Base-by-base conservation (phyloP, 192 early-diverging fungal species). In the Coemansia sp. region DNA sequence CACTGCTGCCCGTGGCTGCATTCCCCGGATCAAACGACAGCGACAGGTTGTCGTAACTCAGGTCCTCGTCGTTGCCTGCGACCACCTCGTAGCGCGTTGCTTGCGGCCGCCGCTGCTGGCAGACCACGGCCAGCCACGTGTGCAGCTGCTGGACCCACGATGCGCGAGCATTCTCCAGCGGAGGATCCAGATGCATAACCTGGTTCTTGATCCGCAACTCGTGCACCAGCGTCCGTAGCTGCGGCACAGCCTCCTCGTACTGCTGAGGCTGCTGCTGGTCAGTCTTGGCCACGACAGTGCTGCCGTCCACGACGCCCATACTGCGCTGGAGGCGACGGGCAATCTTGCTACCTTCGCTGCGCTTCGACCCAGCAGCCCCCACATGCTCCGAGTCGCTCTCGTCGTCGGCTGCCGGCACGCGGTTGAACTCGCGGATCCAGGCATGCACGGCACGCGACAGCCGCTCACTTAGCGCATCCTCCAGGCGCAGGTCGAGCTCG, bases 101-200 rank as follows among this genome's bases (percentile, higher is more conserved):
- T 66, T 91, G 87, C 35, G 95, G 79, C 10, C 90, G 82, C 11
- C 82, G 81, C 64, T 94, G 77, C 44, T 81, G 78, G 56, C 96
- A 97, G 16, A 99, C 75, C 4, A 84, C 75, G 0, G 88, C 87
- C 44, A 99, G 78, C 91, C 96, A 99, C 3, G 83, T 76, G 42
- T 99, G 97, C 20, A 99, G 80, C 73, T 92, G 86, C 37, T 64
- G 62, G 57, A 87, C 90, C 89, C 90, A 96, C 26, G 82, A 80
- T 8, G 82, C 82, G 17, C 95, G 84, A 0, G 97, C 94, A 44
- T 89, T 79, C 65, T 99, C 94, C 19, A 99, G 75, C 25, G 97
- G 93, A 29, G 97, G 97, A 44, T 96, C 86, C 20, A 99, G 65
- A 57, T 83, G 95, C 86, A 99, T 95, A 54, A 90, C 81, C 73